Evolutionary conservation across 208 protist genomes (phyloP).

Genomic region (Kentomonas sorsogonicus): DNA sequence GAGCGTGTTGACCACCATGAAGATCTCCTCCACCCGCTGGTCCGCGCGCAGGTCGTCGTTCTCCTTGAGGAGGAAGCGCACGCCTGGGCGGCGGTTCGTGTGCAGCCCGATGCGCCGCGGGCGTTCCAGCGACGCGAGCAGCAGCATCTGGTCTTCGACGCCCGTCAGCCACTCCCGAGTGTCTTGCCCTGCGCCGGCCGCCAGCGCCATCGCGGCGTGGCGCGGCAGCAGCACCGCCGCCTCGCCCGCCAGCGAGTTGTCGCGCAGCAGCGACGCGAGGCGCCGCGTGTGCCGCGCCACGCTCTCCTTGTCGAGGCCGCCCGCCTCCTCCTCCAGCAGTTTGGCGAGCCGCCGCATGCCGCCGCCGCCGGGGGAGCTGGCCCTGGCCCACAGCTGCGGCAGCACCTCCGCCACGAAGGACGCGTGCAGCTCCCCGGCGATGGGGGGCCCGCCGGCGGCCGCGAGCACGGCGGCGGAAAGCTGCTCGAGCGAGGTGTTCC

Average conservation of each 20-base stretch:
- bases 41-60: slow-evolving; percentile 92
- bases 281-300: not conserved
- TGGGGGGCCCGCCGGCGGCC: no score
- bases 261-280: slow-evolving; percentile 1
- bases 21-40: slow-evolving; percentile 91
- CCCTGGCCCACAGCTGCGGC: no score
- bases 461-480: no score
- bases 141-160: slow-evolving; percentile 52
- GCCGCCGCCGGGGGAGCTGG: no score
- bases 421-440: no score
- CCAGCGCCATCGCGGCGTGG: slow-evolving; percentile 13
- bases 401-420: no score
- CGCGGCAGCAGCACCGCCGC: slow-evolving; percentile 6
- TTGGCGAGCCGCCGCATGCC: no score
- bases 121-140: slow-evolving; percentile 79
- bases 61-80: slow-evolving; percentile 92
- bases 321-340: no score
- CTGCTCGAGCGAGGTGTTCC: no score
- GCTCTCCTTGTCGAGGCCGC: no score
- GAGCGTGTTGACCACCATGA: slow-evolving; percentile 80
- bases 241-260: not conserved
- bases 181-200: not conserved
- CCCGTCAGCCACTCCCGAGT: slow-evolving; percentile 15
- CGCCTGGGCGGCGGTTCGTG: slow-evolving; percentile 61
- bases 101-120: slow-evolving; percentile 87